phyloP scores from a whole-genome alignment of 2,329 filamentous ascomycete genomes.

The Pseudocercospora fijiensis region DNA sequence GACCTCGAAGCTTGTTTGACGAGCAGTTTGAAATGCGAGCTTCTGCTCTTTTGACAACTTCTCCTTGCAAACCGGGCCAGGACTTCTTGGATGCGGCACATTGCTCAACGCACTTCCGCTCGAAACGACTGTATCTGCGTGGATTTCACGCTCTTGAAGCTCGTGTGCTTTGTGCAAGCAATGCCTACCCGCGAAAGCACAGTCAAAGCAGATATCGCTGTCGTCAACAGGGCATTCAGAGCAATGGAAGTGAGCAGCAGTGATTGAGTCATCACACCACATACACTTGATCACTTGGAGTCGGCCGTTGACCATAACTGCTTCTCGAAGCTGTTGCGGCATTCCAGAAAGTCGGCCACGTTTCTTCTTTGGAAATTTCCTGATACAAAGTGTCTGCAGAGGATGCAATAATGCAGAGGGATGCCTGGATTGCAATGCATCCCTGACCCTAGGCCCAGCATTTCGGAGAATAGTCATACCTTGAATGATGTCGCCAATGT shows the following conservation, averaged over 20 bases:
- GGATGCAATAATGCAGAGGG: slow-evolving; percentile 1
- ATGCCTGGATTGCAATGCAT: neutral
- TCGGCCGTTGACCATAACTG: neutral
- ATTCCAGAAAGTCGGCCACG: neutral
- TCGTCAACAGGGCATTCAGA: neutral
- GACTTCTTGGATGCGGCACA: neutral
- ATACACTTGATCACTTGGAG: slow-evolving; percentile 1
- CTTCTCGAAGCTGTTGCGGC: neutral
- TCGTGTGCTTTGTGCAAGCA: neutral
- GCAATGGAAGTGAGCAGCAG: neutral
- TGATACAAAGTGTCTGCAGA: neutral
- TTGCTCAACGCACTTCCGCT: neutral
- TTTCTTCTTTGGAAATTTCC: neutral
- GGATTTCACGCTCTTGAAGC: neutral
- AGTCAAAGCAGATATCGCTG: slow-evolving; percentile 3
- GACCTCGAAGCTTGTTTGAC: slow-evolving; percentile 2
- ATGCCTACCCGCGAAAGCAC: neutral
- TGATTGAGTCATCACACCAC: slow-evolving; percentile 1
- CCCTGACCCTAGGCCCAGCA: neutral
- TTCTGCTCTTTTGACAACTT: neutral
- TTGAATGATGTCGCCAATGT: slow-evolving; percentile 1
- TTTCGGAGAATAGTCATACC: neutral
- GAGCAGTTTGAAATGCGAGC: neutral
- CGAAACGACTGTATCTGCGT: neutral
- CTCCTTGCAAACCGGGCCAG: neutral